A percentile compares a stretch with the other conserved stretches of the same genome.
Evolutionary conservation across 208 protist genomes (phyloP).

Genomic region (Crithidia sp.): DNA sequence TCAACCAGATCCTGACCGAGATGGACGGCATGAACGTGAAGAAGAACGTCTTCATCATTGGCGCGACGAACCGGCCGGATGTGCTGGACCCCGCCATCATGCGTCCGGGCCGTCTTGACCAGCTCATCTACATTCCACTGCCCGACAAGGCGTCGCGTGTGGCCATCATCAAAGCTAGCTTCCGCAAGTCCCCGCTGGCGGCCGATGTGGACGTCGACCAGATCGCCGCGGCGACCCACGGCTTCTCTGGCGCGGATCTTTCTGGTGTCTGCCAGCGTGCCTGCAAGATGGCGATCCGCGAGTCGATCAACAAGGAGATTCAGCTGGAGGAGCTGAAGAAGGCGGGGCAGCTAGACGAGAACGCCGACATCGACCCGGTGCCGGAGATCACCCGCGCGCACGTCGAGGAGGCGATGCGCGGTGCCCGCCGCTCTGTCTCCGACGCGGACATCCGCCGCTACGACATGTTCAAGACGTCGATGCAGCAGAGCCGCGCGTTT

Average conservation of each 20-base stretch:
- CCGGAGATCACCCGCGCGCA: slow-evolving; percentile 91
- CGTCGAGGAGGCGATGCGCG: slow-evolving; percentile 92
- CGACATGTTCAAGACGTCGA: slow-evolving; percentile 91
- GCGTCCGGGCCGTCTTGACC: slow-evolving; percentile 96
- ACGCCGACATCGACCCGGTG: slow-evolving; percentile 87
- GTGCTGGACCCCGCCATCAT: slow-evolving; percentile 99
- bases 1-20: slow-evolving; percentile 99
- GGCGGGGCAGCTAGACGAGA: slow-evolving; percentile 57
- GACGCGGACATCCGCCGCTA: slow-evolving; percentile 93
- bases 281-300: slow-evolving; percentile 92
- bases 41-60: slow-evolving; percentile 99
- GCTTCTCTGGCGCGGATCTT: slow-evolving; percentile 99
- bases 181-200: slow-evolving; percentile 98
- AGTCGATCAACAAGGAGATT: slow-evolving; percentile 91
- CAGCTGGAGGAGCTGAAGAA: slow-evolving; percentile 78
- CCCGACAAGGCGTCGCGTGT: slow-evolving; percentile 97
- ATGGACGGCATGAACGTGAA: slow-evolving; percentile 99
- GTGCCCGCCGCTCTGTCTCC: slow-evolving; percentile 91
- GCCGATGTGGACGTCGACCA: slow-evolving; percentile 96
- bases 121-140: slow-evolving; percentile 99
- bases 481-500: slow-evolving; percentile 81
- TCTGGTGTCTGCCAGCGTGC: slow-evolving; percentile 91
- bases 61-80: slow-evolving; percentile 99
- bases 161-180: slow-evolving; percentile 97
- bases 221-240: slow-evolving; percentile 97